Base-by-base conservation (phyloP, 345 rosid genomes). In the Rhodamnia argentea region DNA sequence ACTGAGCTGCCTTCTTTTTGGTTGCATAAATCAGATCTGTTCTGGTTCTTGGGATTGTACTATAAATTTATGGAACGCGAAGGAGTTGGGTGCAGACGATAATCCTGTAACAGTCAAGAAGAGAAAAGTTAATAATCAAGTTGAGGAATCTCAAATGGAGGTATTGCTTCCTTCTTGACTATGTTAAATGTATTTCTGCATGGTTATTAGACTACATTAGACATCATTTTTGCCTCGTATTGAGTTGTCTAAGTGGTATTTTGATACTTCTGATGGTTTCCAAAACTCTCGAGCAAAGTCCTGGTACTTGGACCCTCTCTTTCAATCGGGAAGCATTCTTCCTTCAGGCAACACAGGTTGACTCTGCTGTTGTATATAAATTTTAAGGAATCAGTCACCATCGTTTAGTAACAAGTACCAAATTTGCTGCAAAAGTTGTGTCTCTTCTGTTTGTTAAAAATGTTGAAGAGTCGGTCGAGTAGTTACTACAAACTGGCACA, bases 21-120 rank as follows among this genome's bases (percentile, higher is more conserved):
- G 83, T 82, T 62, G 64, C 27, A 82, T 59, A 26, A 83, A 50
- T 53, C 88, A 97, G 99, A 82, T 97, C 87, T 95, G 99, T 91
- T 96, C 99, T 13, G 95, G 99, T 89, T 96, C 99, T 47, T 96
- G 99, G 98, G 99, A 98, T 92, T 94, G 93, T 87, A 93, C 93
- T 1, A 92, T 98, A 86, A 94, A 95, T 87, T 87, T 98, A 81
- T 98, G 99, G 99, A 83, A 84, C 91, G 91, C 95, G 40, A 89
- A 88, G 90, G 90, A 91, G 50, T 87, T 95, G 55, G 92, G 87
- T 83, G 86, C 88, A 24, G 93, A 90, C 54, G 95, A 94, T 76
- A 91, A 92, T 82, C 86, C 86, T 58, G 96, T 95, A 86, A 86
- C 98, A 58, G 83, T 92, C 83, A 98, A 98, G 94, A 98, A 92